A percentile compares a stretch with the other conserved stretches of the same genome.
Evolutionary conservation across 306 rosid species (phyloP).

Genomic region (Senna siamea): DNA sequence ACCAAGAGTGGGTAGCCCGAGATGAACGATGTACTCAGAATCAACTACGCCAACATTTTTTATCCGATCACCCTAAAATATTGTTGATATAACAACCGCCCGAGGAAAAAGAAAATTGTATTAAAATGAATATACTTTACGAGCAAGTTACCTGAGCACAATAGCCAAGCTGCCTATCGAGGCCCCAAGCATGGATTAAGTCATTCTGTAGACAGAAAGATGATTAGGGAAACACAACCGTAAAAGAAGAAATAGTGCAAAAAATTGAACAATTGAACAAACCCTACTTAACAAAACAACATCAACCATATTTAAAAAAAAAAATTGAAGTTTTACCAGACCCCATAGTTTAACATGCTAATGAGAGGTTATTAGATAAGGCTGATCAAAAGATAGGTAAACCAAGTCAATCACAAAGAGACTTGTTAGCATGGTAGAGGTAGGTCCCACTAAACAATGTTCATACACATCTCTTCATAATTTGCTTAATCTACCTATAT

Average conservation of each 20-base stretch:
- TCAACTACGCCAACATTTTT: slow-evolving; percentile 84
- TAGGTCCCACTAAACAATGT: background rate
- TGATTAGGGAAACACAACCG: slow-evolving; percentile 33
- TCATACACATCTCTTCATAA: background rate
- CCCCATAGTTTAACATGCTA: background rate
- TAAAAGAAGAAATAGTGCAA: slow-evolving; percentile 19
- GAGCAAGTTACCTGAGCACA: slow-evolving; percentile 80
- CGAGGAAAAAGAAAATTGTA: background rate
- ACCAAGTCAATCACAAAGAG: background rate
- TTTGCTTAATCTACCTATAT: background rate
- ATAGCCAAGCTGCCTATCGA: slow-evolving; percentile 85
- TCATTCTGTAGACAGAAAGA: slow-evolving; percentile 71
- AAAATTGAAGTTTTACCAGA: slow-evolving; percentile 12
- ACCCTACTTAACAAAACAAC: background rate
- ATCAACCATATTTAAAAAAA: background rate
- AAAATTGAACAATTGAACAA: slow-evolving; percentile 9
- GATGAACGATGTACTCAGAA: slow-evolving; percentile 78
- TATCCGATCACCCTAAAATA: slow-evolving; percentile 77
- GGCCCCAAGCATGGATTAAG: slow-evolving; percentile 97
- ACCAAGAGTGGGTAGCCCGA: slow-evolving; percentile 91
- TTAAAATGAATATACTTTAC: slow-evolving; percentile 11
- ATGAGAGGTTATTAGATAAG: background rate
- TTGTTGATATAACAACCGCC: slow-evolving; percentile 33
- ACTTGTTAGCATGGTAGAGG: background rate
- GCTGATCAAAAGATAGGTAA: background rate